Percentiles rank a stretch among this genome's conserved stretches.
Evolutionary conservation across 768 basidiomycete species (phyloP).

Genomic region (Naganishia vaughanmartiniae): DNA sequence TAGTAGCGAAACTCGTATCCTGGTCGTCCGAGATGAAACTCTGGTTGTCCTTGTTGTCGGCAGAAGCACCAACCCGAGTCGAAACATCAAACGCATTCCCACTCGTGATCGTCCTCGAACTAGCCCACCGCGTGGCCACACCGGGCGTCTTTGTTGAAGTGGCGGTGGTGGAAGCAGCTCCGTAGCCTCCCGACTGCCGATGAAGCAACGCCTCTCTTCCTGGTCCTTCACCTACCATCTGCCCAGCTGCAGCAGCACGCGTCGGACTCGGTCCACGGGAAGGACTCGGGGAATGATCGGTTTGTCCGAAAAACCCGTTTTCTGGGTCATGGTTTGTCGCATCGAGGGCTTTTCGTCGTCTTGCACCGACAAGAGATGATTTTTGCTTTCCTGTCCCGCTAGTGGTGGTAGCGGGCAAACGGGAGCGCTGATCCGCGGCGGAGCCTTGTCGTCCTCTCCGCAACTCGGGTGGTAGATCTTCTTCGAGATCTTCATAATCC

Average conservation of each 20-base stretch:
- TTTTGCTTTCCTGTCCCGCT: too few relatives aligned
- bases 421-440: background rate
- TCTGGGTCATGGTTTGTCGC: constrained; percentile 2
- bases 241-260: background rate
- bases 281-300: constrained; percentile 27
- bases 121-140: background rate
- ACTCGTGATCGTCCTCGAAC: constrained; percentile 25
- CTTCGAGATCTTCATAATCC: constrained; percentile 21
- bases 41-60: background rate
- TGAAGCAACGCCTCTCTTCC: constrained; percentile 1
- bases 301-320: constrained; percentile 20
- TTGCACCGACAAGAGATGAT: background rate
- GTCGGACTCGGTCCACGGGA: constrained; percentile 20
- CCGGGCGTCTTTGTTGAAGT: background rate
- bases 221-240: constrained; percentile 11
- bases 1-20: constrained; percentile 13
- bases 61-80: background rate
- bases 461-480: constrained; percentile 16
- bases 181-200: constrained; percentile 8
- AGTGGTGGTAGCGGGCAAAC: background rate
- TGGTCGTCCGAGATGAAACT: constrained; percentile 9
- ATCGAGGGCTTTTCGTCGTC: constrained; percentile 19
- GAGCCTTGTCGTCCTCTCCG: constrained; percentile 10
- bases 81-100: constrained; percentile 27
- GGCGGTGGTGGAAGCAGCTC: background rate